Conservation (phyloP, 345 rosid species). For the Nasturtium officinale region DNA sequence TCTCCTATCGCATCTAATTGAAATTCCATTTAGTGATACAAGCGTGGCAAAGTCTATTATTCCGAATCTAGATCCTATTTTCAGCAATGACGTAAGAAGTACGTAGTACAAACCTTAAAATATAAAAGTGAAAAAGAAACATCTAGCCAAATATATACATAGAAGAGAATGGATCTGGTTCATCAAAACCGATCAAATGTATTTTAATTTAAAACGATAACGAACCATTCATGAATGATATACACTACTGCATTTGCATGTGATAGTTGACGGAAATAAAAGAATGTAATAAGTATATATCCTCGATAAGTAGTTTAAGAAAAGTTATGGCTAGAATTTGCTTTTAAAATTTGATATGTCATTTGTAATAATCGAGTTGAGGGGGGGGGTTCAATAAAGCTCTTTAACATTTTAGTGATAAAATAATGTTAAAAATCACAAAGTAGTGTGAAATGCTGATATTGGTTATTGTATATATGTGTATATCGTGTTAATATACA, state of each 20-base stretch:
- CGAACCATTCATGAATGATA: conserved; percentile 1
- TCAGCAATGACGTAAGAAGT: conserved; percentile 35
- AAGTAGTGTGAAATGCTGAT: background rate
- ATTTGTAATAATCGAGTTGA: too few species aligned
- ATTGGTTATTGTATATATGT: background rate
- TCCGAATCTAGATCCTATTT: conserved; percentile 14
- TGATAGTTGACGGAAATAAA: background rate
- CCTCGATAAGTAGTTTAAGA: background rate
- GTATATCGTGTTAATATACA: conserved; percentile 5
- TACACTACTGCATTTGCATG: background rate
- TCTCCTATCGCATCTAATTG: conserved; percentile 8
- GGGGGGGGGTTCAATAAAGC: background rate
- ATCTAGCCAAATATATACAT: background rate
- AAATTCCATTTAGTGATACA: conserved; percentile 1
- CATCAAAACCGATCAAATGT: background rate
- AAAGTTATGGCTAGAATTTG: too few species aligned
- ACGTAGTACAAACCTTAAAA: conserved; percentile 25
- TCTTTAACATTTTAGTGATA: background rate
- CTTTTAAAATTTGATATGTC: too few species aligned
- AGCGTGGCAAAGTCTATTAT: conserved; percentile 16
- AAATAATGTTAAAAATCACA: background rate
- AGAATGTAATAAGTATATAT: background rate
- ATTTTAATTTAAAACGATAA: background rate
- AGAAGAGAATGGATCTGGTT: conserved; percentile 9
- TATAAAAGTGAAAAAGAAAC: conserved; percentile 31